These are phyloP conservation scores for Endoconidiophora laricicola DNA, from an alignment of 2,329 filamentous ascomycete species.

Conservation along the genomic window DNA sequence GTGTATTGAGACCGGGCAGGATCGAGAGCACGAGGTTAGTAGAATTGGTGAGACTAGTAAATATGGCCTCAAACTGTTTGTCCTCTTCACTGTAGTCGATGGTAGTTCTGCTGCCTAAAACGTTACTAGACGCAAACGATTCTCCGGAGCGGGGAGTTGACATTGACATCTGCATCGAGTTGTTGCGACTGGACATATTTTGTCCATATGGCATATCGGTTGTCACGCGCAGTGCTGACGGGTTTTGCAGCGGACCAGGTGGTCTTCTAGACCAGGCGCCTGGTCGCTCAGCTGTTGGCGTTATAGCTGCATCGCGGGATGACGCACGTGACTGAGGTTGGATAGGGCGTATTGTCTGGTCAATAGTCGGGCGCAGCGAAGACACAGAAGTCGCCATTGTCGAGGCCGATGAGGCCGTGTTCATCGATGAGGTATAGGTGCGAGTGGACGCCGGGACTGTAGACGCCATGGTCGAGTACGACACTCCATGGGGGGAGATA, in stretches of 20 bases:
- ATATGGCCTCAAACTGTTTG: slow-evolving; percentile 66
- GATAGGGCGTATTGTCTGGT: slow-evolving; percentile 31
- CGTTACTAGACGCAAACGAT: slow-evolving; percentile 46
- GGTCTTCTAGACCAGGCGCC: slow-evolving; percentile 20
- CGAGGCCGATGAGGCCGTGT: neutral
- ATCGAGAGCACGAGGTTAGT: slow-evolving; percentile 57
- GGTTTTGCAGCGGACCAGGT: slow-evolving; percentile 29
- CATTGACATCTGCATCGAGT: slow-evolving; percentile 33
- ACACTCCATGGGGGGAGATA: slow-evolving; percentile 14
- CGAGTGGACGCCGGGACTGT: slow-evolving; percentile 1
- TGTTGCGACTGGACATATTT: slow-evolving; percentile 21
- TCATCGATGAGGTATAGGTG: slow-evolving; percentile 1
- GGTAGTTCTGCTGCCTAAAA: slow-evolving; percentile 31
- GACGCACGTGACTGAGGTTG: slow-evolving; percentile 2
- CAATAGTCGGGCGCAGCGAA: slow-evolving; percentile 15
- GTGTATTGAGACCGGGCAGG: slow-evolving; percentile 51
- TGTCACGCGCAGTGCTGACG: slow-evolving; percentile 38
- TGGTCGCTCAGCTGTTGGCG: slow-evolving; percentile 34
- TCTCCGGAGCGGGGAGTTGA: slow-evolving; percentile 72
- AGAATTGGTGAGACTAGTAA: slow-evolving; percentile 55
- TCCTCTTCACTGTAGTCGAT: slow-evolving; percentile 61
- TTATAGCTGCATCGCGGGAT: slow-evolving; percentile 34
- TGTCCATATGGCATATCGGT: slow-evolving; percentile 38
- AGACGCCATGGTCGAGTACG: slow-evolving; percentile 2
- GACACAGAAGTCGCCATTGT: slow-evolving; percentile 8